phyloP scores from a whole-genome alignment of 495 filamentous ascomycete genomes.

The Talaromyces borbonicus region DNA sequence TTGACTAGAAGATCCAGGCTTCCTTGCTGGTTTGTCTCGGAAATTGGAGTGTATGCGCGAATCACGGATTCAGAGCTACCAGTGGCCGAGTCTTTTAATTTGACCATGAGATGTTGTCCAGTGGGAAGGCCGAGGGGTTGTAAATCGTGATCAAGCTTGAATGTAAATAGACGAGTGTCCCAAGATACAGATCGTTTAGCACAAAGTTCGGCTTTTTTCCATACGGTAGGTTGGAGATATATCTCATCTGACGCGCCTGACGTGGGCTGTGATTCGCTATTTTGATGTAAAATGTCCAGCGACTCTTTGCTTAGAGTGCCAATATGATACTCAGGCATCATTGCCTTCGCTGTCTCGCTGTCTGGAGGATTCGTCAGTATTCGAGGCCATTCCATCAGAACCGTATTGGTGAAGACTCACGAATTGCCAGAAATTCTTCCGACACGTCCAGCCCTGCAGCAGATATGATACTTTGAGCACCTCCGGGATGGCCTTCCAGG shows the following conservation, averaged over 20 bases:
- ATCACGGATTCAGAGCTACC: conserved; percentile 69
- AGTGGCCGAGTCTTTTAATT: conserved; percentile 55
- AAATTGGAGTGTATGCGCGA: conserved; percentile 83
- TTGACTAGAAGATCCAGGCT: conserved; percentile 71
- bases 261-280: conserved; percentile 6
- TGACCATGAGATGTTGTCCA: conserved; percentile 86
- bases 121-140: conserved; percentile 73
- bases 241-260: conserved; percentile 35
- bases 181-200: conserved; percentile 58
- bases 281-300: conserved; percentile 35
- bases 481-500: conserved; percentile 79
- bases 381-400: neutral
- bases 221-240: conserved; percentile 64
- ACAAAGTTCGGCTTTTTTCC: conserved; percentile 59
- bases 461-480: conserved; percentile 76
- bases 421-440: conserved; percentile 92
- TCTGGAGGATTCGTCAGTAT: conserved; percentile 37
- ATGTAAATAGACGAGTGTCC: conserved; percentile 79
- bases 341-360: conserved; percentile 81
- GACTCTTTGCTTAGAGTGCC: conserved; percentile 60
- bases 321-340: conserved; percentile 88
- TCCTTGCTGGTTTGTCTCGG: conserved; percentile 49
- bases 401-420: conserved; percentile 42
- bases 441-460: conserved; percentile 79
- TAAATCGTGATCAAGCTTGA: conserved; percentile 61